phyloP scores from a whole-genome alignment of 805 yeast genomes.

The Kazachstania bromeliacearum region DNA sequence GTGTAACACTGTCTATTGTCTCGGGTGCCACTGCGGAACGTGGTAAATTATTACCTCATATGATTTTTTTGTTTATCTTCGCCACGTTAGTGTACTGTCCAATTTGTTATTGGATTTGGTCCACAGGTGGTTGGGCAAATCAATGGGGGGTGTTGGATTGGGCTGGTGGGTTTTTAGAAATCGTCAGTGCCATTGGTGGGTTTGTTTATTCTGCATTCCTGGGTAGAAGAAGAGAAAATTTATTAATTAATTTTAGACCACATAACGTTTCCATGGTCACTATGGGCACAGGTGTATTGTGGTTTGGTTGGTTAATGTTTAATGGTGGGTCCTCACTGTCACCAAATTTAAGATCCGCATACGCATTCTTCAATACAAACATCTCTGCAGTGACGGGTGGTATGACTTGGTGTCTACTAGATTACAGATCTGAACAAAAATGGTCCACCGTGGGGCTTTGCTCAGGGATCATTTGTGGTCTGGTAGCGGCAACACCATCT shows the following conservation, averaged over 20 bases:
- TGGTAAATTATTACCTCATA: conserved; percentile 77
- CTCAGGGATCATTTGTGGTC: conserved; percentile 90
- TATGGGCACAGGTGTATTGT: conserved; percentile 74
- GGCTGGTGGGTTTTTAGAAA: conserved; percentile 97
- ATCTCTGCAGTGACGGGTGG: conserved; percentile 86
- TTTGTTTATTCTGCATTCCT: conserved; percentile 73
- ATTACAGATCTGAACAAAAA: conserved; percentile 77
- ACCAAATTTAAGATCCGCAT: conserved; percentile 75
- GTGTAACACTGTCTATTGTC: conserved; percentile 85
- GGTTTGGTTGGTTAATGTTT: conserved; percentile 96
- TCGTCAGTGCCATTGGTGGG: conserved; percentile 83
- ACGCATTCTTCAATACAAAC: conserved; percentile 88
- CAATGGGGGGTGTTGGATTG: conserved; percentile 89
- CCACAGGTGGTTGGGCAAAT: conserved; percentile 85
- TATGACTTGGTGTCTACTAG: conserved; percentile 82
- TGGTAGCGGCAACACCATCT: conserved; percentile 95
- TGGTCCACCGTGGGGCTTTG: conserved; percentile 94
- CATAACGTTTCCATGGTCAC: conserved; percentile 90
- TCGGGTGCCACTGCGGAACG: conserved; percentile 92
- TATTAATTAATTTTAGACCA: conserved; percentile 83
- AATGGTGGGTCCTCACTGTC: conserved; percentile 83
- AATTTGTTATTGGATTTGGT: conserved; percentile 94
- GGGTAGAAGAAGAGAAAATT: conserved; percentile 66
- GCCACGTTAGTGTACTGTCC: conserved; percentile 90
- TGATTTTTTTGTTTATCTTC: conserved; percentile 79